Percentiles rank a stretch among this genome's conserved stretches.
phyloP scores from a whole-genome alignment of 179 eudicot genomes.

The Patellifolia procumbens region DNA sequence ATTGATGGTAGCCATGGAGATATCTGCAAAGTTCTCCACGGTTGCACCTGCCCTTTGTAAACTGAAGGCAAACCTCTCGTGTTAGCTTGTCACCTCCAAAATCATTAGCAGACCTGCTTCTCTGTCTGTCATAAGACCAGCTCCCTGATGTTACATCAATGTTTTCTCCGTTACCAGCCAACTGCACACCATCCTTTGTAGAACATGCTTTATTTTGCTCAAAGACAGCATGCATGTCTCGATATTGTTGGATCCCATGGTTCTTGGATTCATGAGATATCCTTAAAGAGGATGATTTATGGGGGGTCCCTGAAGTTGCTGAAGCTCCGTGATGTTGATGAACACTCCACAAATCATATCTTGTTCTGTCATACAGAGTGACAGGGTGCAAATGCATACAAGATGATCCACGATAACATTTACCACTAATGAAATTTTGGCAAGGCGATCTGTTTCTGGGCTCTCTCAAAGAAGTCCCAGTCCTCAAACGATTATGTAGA shows the following conservation, averaged over 20 bases:
- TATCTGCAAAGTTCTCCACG: constrained; percentile 79
- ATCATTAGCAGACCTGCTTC: constrained; percentile 54
- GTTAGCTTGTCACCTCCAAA: constrained; percentile 20
- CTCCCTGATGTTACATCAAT: constrained; percentile 13
- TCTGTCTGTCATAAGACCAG: constrained; percentile 31
- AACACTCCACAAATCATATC: constrained; percentile 40
- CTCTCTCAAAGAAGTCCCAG: constrained; percentile 15
- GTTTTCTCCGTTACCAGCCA: constrained; percentile 13
- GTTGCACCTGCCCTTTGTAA: constrained; percentile 68
- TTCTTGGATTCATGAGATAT: constrained; percentile 17
- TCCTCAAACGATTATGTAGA: constrained; percentile 6
- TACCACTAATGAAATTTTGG: constrained; percentile 57
- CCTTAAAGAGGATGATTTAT: constrained; percentile 20
- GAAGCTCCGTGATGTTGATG: constrained; percentile 38
- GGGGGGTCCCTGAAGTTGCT: constrained; percentile 27
- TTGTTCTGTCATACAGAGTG: constrained; percentile 39
- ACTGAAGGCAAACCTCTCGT: constrained; percentile 59
- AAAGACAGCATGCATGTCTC: background rate
- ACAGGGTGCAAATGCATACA: constrained; percentile 64
- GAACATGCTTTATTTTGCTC: constrained; percentile 9
- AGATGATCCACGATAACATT: constrained; percentile 64
- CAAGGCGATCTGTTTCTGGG: constrained; percentile 68
- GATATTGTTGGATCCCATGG: constrained; percentile 10
- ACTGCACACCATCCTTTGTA: constrained; percentile 3
- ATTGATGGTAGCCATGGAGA: constrained; percentile 55